Evolutionary conservation across 768 basidiomycete genomes (phyloP), one percentile per base, ranked within the genome.

Genomic region (Macrolepiota fuliginosa): DNA sequence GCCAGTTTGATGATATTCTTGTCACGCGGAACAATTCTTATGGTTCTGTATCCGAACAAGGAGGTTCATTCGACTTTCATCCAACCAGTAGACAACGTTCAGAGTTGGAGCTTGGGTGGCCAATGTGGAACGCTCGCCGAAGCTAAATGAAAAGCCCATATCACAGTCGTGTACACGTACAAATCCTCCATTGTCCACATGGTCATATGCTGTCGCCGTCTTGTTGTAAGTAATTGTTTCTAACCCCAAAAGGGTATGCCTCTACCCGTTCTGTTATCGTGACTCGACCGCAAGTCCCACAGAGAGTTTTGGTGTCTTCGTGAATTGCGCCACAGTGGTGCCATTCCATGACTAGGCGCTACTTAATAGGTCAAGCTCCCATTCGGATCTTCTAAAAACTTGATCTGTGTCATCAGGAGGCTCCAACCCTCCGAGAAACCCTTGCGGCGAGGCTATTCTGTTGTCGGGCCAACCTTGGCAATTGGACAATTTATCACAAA

Each of bases 371-470:
- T 2, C 27, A 37, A 54, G 36, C 36, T 54, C 19, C 37, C 37
- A 35, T 27, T 54, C 53, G 53, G 53, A 54, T 54, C 53, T 54
- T 54, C 53, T 25, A 54, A 40, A 22, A n/a, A 45, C 42, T 45
- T 45, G 29, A 53, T 53, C 32, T n/a, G 15, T 53, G 51, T 53
- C 51, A 53, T 29, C 10, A 45, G 6, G n/a, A 45, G 17, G 15
- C 19, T 45, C 42, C 42, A 19, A 19, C n/a, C 29, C 29, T 32
- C 29, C 29, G 29, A 32, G 7, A 32, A 32, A 32, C 29, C 29
- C 29, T 32, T 7, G 17, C 17, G 42, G 42, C 42, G 42, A 45
- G 42, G 17, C n/a, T 17, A 45, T 12, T 49, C 22, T 49, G 24
- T 49, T 49, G 47, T 49, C 22, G 24, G 13, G 4, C 13, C 47